These are phyloP conservation scores for Trichoderma breve DNA, from an alignment of 2,329 filamentous ascomycete species.

Conservation along the genomic window DNA sequence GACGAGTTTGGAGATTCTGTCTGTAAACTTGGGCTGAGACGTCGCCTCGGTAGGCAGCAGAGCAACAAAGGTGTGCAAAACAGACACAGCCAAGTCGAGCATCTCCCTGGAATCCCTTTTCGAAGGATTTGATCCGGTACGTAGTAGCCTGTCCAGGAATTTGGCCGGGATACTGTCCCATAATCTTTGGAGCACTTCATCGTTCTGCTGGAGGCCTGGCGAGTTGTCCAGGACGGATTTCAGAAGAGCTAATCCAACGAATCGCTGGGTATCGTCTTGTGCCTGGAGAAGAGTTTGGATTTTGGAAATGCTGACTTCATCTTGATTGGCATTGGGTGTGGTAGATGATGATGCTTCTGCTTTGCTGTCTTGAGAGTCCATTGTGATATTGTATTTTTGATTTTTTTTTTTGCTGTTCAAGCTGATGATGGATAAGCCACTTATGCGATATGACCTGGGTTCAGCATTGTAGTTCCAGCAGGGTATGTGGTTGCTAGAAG, in stretches of 20 bases:
- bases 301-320: slow-evolving; percentile 38
- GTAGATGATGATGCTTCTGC: slow-evolving; percentile 1
- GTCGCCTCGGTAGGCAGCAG: slow-evolving; percentile 52
- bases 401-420: background rate
- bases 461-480: background rate
- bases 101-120: slow-evolving; percentile 55
- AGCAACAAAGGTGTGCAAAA: slow-evolving; percentile 60
- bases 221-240: slow-evolving; percentile 65
- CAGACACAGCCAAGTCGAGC: slow-evolving; percentile 60
- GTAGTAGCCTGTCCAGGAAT: slow-evolving; percentile 63
- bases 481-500: background rate
- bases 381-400: background rate
- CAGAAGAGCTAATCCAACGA: slow-evolving; percentile 65
- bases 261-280: slow-evolving; percentile 66
- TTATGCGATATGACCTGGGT: background rate
- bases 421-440: background rate
- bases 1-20: slow-evolving; percentile 53
- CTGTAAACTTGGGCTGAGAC: slow-evolving; percentile 47
- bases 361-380: slow-evolving; percentile 5
- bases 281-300: slow-evolving; percentile 55
- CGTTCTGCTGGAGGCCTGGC: slow-evolving; percentile 48
- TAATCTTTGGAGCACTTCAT: slow-evolving; percentile 44
- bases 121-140: slow-evolving; percentile 46
- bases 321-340: slow-evolving; percentile 18
- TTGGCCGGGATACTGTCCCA: slow-evolving; percentile 61